A percentile compares a stretch with the other conserved stretches of the same genome.
phyloP scores from a whole-genome alignment of 192 early-diverging fungal genomes.

The Coemansia sp. region DNA sequence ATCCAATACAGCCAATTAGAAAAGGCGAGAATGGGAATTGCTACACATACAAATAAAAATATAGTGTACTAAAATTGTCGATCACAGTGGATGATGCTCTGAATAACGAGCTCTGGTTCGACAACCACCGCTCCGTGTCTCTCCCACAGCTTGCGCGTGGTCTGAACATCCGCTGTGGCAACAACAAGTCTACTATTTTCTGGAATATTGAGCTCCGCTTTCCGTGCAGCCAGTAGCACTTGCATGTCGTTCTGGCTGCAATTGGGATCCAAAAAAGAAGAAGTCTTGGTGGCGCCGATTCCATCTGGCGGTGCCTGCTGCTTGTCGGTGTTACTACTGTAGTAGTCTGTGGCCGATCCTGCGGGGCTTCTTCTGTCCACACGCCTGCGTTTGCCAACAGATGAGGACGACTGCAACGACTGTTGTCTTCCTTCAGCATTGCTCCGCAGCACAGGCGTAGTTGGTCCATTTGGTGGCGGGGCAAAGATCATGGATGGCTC shows the following conservation, averaged over 20 bases:
- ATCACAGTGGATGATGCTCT: constrained; percentile 43
- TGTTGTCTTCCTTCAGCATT: not conserved
- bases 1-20: not conserved
- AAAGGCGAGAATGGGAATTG: not conserved
- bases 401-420: not conserved
- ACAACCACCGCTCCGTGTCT: constrained; percentile 15
- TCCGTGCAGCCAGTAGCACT: constrained; percentile 13
- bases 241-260: constrained; percentile 14
- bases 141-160: constrained; percentile 9
- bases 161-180: not conserved
- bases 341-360: not conserved
- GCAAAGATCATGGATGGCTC: constrained; percentile 30
- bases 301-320: not conserved
- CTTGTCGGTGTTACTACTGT: not conserved
- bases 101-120: constrained; percentile 41
- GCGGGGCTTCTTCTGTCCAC: constrained; percentile 3
- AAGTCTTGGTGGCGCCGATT: not conserved
- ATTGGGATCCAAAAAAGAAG: constrained; percentile 10
- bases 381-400: constrained; percentile 18
- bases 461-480: constrained; percentile 3
- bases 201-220: constrained; percentile 13
- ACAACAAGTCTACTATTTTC: not conserved
- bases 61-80: constrained; percentile 11
- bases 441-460: constrained; percentile 1
- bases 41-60: not conserved